Evolutionary conservation across 2,329 filamentous ascomycete genomes (phyloP), one percentile per base, ranked within the genome.

Genomic region (Pyrenochaeta sp.): DNA sequence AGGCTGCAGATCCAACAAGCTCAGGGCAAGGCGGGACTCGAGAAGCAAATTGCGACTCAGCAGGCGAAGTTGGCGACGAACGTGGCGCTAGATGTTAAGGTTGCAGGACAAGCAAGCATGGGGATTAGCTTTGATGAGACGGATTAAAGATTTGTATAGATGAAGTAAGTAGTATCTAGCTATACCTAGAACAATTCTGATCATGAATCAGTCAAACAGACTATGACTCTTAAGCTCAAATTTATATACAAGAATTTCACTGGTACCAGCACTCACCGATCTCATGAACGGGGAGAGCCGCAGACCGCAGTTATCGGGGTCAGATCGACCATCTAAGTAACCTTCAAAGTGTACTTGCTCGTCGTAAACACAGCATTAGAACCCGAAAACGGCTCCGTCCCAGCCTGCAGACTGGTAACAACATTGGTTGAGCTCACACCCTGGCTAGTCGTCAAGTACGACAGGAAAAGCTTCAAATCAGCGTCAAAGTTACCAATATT

Each of bases 381-480:
- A 36, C 32, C 32, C 3, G 32, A 12, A 36, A 36, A 36, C 12
- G 32, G 32, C 32, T 36, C 32, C 8, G 32, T 36, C 12, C 32
- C 32, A 36, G 32, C 32, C 32, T 36, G 32, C 32, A 36, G 32
- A 36, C 32, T 13, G 12, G 32, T 36, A 36, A 36, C 32, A 10
- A 36, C 32, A 36, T 15, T 10, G 32, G 5, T 36, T 3, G 7
- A 8, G 32, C 32, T 36, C 13, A 56, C 27, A 19, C 53, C 53
- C 53, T 56, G 53, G 25, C 25, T 50, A 10, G 27, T 30, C 19
- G 36, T 45, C 46, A 56, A 32, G 22, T 56, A 56, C 6, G 22
- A 45, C 27, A 56, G 19, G 28, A 56, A 56, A 13, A 40, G 13
- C 34, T 48, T 56, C 8, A 56, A 22, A 40, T 56, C 47, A 3